Base-by-base conservation (phyloP, 2,329 filamentous ascomycete species). In the Venturia oleaginea region DNA sequence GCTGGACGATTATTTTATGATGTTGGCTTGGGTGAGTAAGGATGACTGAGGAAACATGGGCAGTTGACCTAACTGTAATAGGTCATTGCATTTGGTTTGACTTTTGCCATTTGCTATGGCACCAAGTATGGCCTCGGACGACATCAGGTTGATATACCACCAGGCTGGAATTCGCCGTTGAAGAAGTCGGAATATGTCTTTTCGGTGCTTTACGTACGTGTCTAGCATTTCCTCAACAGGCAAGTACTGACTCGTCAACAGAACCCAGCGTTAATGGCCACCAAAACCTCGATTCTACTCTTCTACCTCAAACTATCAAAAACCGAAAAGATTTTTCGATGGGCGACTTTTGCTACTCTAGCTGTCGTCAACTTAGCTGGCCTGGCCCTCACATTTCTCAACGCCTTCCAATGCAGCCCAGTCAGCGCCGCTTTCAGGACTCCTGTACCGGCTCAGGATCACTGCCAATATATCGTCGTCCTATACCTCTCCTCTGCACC, bases 211-310 rank as follows among this genome's bases (percentile, higher is more conserved):
- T 86, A 87, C 74, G 78, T 83, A 72, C 67, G 78, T 51, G 24
- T 66, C 27, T 5, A 60, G 19, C 1, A 51, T 19, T 60, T 17
- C 48, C 61, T 57, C 17, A 62, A 42, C 13, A 60, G 61, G 66
- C 38, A 57, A 57, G 8, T 34, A 57, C 51, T 57, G 27, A 57
- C 30, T 34, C 15, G 51, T 57, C 13, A 34, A n/a, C 70, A 92
- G 86, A 95, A 96, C 72, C 92, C 92, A 15, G 88, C 90, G 3
- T 80, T 96, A 64, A 95, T 96, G 90, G 86, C 89, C 2, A 91
- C 91, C 61, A 97, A 97, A 77, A 92, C 90, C 0, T 95, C 91
- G n/a, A 90, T 97, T 70, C 81, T 97, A 65, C 82, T 94, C 63
- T 97, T 97, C 75, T 97, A 95, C 76, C 81, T 97, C 61, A 87